Conservation (phyloP, 495 filamentous ascomycete genomes). For the Neurospora tetraspora region DNA sequence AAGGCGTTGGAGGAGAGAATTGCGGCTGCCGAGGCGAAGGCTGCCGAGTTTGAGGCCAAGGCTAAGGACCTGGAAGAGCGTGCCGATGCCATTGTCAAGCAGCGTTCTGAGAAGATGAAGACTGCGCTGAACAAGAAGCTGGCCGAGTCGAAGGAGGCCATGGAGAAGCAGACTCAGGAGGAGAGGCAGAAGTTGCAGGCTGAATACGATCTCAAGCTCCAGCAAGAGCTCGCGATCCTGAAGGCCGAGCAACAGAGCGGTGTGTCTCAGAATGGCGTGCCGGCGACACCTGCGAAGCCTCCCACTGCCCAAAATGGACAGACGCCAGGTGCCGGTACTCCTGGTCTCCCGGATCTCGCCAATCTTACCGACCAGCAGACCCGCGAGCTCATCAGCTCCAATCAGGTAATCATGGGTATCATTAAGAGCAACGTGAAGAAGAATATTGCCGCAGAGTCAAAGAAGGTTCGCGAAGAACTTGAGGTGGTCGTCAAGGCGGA, state of each 20-base stretch:
- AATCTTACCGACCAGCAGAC: slow-evolving; percentile 51
- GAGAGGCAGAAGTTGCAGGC: slow-evolving; percentile 48
- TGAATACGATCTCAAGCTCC: slow-evolving; percentile 55
- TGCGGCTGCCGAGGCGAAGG: slow-evolving; percentile 33
- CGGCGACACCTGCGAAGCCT: slow-evolving; percentile 28
- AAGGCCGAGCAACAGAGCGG: slow-evolving; percentile 38
- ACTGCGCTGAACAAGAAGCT: slow-evolving; percentile 59
- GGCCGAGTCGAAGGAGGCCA: slow-evolving; percentile 44
- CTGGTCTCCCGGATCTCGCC: slow-evolving; percentile 28
- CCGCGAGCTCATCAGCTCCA: slow-evolving; percentile 52
- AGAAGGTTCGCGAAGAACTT: slow-evolving; percentile 45
- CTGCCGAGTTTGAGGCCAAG: slow-evolving; percentile 47
- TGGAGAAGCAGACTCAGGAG: slow-evolving; percentile 34
- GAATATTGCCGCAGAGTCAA: slow-evolving; percentile 45
- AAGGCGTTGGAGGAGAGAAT: slow-evolving; percentile 42
- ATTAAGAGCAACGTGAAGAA: slow-evolving; percentile 56
- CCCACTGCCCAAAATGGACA: slow-evolving; percentile 15
- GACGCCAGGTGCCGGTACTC: slow-evolving; percentile 24
- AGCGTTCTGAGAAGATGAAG: slow-evolving; percentile 64
- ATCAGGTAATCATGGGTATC: slow-evolving; percentile 55
- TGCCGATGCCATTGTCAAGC: slow-evolving; percentile 46
- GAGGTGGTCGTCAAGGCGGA: slow-evolving; percentile 34
- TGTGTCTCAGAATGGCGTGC: slow-evolving; percentile 20
- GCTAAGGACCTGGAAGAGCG: slow-evolving; percentile 44
- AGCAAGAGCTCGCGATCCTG: slow-evolving; percentile 49